These are phyloP conservation scores for Sarocladiaceae sp. DNA, from an alignment of 2,329 filamentous ascomycete genomes.

Conservation along the genomic window DNA sequence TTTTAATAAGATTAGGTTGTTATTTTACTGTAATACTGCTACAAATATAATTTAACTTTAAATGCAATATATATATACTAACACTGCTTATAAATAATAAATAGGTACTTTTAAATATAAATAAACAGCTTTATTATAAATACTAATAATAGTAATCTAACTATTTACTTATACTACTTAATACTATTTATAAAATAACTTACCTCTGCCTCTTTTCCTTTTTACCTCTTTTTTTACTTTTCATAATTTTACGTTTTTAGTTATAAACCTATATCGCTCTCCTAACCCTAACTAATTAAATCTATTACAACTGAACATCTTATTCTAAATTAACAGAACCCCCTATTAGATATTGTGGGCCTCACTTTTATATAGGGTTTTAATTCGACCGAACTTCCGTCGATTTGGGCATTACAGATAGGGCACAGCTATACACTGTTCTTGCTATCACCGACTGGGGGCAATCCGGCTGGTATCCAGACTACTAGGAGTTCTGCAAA, in stretches of 20 bases:
- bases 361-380: not conserved
- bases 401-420: not conserved
- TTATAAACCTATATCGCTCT: not conserved
- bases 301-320: not conserved
- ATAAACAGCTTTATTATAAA: not conserved
- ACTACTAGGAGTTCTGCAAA: constrained; percentile 26
- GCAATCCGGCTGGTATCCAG: constrained; percentile 28
- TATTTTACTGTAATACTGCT: not conserved
- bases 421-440: constrained; percentile 16
- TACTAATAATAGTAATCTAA: not conserved
- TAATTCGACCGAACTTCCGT: not conserved
- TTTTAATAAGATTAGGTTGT: not conserved
- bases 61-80: not conserved
- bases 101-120: not conserved
- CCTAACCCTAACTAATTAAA: not conserved
- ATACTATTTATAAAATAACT: no score
- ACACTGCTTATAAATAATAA: not conserved
- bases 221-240: not conserved
- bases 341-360: not conserved
- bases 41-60: not conserved
- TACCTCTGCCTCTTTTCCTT: not conserved
- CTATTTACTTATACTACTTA: not conserved
- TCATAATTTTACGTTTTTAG: not conserved
- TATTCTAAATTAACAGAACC: not conserved
- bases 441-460: constrained; percentile 24